Evolutionary conservation across 805 yeast species (phyloP).

Genomic region (Kodamaea restingae): DNA sequence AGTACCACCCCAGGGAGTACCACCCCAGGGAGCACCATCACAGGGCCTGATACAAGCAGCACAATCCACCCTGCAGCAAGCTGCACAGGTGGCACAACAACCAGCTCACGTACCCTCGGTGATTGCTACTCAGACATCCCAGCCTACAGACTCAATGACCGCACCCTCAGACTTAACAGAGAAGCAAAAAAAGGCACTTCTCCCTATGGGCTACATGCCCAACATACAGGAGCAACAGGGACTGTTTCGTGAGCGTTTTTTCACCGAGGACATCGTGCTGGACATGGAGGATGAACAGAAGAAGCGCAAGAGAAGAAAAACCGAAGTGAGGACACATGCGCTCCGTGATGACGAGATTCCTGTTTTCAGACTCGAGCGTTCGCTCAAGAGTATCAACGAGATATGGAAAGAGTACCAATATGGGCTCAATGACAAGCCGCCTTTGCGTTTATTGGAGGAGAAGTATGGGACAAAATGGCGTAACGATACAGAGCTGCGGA

Average conservation of each 20-base stretch:
- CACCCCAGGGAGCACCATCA: no score
- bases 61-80: no score
- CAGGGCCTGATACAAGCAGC: no score
- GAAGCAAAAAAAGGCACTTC: not conserved
- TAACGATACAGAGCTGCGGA: constrained; percentile 49
- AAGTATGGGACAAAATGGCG: constrained; percentile 55
- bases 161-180: not conserved
- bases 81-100: constrained; percentile 1
- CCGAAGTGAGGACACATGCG: constrained; percentile 1
- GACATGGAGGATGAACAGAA: constrained; percentile 5
- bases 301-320: constrained; percentile 4
- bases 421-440: constrained; percentile 50
- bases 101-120: not conserved
- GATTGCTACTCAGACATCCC: constrained; percentile 2
- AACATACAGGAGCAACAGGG: not conserved
- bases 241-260: constrained; percentile 3
- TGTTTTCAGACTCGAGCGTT: constrained; percentile 12
- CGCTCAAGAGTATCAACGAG: constrained; percentile 25
- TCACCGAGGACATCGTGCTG: constrained; percentile 7
- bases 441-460: constrained; percentile 45
- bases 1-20: no score
- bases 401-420: constrained; percentile 56
- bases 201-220: not conserved
- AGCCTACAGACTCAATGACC: not conserved
- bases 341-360: constrained; percentile 6